Conservation (phyloP, 2,329 filamentous ascomycete species). For the Cladorrhinum sp. region DNA sequence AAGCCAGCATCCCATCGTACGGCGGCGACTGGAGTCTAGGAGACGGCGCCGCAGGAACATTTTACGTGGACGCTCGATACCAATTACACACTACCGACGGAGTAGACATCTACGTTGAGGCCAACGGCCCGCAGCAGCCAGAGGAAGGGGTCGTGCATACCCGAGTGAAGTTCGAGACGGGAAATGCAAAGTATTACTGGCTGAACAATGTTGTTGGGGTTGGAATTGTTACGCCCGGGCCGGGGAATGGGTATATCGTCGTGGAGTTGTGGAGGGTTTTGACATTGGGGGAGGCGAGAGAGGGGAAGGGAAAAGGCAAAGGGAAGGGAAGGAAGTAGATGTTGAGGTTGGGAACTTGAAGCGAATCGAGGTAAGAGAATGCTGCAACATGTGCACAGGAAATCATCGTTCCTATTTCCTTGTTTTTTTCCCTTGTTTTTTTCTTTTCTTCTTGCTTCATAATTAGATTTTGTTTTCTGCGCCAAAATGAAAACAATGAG, state of each 20-base stretch:
- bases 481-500: too few relatives aligned
- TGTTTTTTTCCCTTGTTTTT: too few relatives aligned
- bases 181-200: constrained; percentile 5
- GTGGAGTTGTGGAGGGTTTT: neutral
- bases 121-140: constrained; percentile 8
- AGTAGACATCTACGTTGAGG: constrained; percentile 5
- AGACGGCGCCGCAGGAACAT: neutral
- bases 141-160: neutral
- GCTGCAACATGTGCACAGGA: too few relatives aligned
- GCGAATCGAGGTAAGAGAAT: too few relatives aligned
- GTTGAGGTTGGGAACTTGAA: too few relatives aligned
- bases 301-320: too few relatives aligned
- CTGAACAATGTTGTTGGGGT: constrained; percentile 4
- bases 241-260: neutral
- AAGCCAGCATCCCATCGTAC: neutral
- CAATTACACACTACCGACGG: constrained; percentile 6
- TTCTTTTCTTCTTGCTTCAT: too few relatives aligned
- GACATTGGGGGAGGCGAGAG: too few relatives aligned
- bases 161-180: constrained; percentile 4
- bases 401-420: too few relatives aligned
- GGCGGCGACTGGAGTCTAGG: constrained; percentile 10
- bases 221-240: neutral
- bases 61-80: constrained; percentile 5
- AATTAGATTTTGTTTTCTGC: too few relatives aligned
- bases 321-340: too few relatives aligned